Evolutionary conservation across 225 moss, liverwort and hornwort genomes (phyloP).

Genomic region (Marchantia polymorpha): DNA sequence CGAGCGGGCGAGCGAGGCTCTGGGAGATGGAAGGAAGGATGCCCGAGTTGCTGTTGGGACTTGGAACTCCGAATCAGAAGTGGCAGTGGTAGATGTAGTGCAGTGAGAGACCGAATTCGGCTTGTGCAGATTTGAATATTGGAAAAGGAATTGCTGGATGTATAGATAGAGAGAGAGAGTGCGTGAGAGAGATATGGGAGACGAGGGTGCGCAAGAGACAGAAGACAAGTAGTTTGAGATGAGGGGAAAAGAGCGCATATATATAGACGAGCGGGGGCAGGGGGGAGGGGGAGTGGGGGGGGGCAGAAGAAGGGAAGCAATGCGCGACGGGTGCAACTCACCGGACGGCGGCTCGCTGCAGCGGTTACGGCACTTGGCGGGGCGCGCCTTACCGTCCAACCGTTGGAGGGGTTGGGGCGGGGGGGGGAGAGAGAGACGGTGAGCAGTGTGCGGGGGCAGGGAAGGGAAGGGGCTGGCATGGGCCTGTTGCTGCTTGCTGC

Average conservation of each 20-base stretch:
- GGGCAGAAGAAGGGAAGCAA: neutral
- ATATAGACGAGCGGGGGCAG: constrained; percentile 19
- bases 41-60: neutral
- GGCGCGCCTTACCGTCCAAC: constrained; percentile 21
- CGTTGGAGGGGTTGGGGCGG: constrained; percentile 8
- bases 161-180: neutral
- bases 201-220: constrained; percentile 4
- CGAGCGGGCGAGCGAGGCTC: no score
- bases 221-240: neutral
- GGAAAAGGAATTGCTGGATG: neutral
- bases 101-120: no score
- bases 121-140: neutral
- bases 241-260: constrained; percentile 6
- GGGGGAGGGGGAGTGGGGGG: no score
- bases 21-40: no score
- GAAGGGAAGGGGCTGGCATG: neutral
- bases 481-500: neutral
- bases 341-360: constrained; percentile 31
- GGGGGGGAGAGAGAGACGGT: neutral
- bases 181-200: neutral
- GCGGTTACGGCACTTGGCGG: constrained; percentile 37
- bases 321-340: constrained; percentile 31
- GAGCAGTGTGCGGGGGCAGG: no score
- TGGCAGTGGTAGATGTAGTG: no score
- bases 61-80: neutral